phyloP scores from a whole-genome alignment of 2,329 filamentous ascomycete genomes.

The Hypoxylon sp. region DNA sequence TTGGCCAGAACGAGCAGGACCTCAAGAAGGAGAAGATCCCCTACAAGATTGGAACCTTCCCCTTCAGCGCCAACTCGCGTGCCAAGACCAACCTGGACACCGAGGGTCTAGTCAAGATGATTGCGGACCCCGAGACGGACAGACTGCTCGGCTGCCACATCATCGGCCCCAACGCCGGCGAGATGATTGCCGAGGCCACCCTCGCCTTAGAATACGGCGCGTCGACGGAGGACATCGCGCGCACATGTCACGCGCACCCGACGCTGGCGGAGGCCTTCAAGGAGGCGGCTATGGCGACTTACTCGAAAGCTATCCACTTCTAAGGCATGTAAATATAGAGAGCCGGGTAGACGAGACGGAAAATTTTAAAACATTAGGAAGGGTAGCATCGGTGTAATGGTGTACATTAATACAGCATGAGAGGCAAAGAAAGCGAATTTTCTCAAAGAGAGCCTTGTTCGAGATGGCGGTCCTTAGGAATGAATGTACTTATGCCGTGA shows the following conservation, averaged over 20 bases:
- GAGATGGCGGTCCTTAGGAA: slow-evolving; percentile 1
- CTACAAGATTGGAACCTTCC: slow-evolving; percentile 95
- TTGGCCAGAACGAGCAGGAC: slow-evolving; percentile 97
- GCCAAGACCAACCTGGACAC: slow-evolving; percentile 99
- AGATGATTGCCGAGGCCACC: slow-evolving; percentile 99
- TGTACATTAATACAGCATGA: slow-evolving; percentile 55
- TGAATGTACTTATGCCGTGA: slow-evolving; percentile 17
- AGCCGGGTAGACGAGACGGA: slow-evolving; percentile 34
- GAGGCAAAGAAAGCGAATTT: slow-evolving; percentile 46
- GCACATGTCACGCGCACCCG: slow-evolving; percentile 97
- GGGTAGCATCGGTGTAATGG: slow-evolving; percentile 54
- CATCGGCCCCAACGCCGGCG: slow-evolving; percentile 93
- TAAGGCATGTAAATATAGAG: slow-evolving; percentile 64
- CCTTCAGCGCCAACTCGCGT: slow-evolving; percentile 97
- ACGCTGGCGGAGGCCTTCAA: slow-evolving; percentile 98
- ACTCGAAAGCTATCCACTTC: slow-evolving; percentile 95
- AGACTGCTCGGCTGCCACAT: slow-evolving; percentile 96
- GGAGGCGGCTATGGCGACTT: slow-evolving; percentile 98
- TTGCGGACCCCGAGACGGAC: slow-evolving; percentile 96
- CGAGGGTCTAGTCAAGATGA: slow-evolving; percentile 96
- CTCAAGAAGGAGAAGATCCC: slow-evolving; percentile 90
- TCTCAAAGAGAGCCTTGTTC: slow-evolving; percentile 15
- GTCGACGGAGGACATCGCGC: slow-evolving; percentile 91
- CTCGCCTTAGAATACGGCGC: slow-evolving; percentile 97
- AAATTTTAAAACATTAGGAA: slow-evolving; percentile 35